phyloP scores from a whole-genome alignment of 768 basidiomycete species.

The Calocera viscosa region DNA sequence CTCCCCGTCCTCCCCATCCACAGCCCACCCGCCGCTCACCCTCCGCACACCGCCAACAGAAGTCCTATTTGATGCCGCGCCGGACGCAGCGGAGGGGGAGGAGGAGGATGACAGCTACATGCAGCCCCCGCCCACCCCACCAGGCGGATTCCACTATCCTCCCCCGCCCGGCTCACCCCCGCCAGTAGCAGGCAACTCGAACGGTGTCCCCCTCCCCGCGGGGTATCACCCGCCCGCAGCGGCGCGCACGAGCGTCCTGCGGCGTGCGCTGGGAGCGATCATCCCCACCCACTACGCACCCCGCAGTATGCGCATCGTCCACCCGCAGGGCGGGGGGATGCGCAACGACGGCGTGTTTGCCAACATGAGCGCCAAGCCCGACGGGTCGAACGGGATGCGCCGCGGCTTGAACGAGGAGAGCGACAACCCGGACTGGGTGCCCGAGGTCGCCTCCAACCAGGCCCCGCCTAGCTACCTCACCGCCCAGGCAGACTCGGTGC shows the following conservation, averaged over 20 bases:
- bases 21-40: not conserved
- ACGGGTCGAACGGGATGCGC: conserved; percentile 28
- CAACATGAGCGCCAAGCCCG: conserved; percentile 85
- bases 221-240: not conserved
- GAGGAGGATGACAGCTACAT: conserved; percentile 6
- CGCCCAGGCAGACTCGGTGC: conserved; percentile 80
- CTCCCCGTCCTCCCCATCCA: not conserved
- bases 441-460: conserved; percentile 71
- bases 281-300: conserved; percentile 51
- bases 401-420: conserved; percentile 18
- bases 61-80: not conserved
- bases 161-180: not conserved
- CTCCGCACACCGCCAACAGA: not conserved
- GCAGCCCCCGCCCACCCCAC: not conserved
- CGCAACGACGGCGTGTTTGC: conserved; percentile 93
- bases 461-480: conserved; percentile 79
- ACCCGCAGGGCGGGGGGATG: conserved; percentile 47
- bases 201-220: not conserved
- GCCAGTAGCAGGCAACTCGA: not conserved
- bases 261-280: conserved; percentile 46
- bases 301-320: conserved; percentile 9
- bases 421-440: conserved; percentile 42
- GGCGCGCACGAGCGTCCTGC: conserved; percentile 37
- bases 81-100: not conserved
- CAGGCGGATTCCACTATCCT: not conserved